Conservation (phyloP, 371 early-diverging fungal genomes). For the Nematocida parisii region DNA sequence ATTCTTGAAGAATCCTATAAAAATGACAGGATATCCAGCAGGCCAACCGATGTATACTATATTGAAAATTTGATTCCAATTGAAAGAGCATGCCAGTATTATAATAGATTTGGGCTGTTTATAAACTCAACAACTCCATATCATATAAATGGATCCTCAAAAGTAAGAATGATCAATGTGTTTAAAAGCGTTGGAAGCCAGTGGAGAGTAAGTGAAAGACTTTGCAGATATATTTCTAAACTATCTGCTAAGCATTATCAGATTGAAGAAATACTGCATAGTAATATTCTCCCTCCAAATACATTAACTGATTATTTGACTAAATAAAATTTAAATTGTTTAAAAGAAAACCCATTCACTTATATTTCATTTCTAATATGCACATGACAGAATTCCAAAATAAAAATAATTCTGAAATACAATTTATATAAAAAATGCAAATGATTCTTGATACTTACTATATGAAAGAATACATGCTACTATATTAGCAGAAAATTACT, state of each 20-base stretch:
- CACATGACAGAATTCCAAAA: neutral
- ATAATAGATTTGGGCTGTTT: constrained; percentile 40
- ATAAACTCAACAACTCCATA: constrained; percentile 47
- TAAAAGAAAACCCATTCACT: neutral
- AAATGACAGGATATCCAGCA: constrained; percentile 10
- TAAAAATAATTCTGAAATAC: neutral
- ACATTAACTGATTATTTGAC: neutral
- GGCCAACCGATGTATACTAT: constrained; percentile 36
- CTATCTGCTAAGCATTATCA: constrained; percentile 20
- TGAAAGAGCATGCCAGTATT: constrained; percentile 45
- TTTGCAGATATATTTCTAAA: constrained; percentile 27
- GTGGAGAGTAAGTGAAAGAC: constrained; percentile 44
- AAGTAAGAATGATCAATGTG: constrained; percentile 20
- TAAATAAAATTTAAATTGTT: neutral
- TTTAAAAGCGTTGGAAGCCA: constrained; percentile 10
- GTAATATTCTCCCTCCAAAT: neutral
- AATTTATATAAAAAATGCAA: neutral
- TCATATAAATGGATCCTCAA: neutral
- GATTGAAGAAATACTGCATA: constrained; percentile 27
- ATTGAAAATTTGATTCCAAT: constrained; percentile 22
- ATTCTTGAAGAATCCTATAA: constrained; percentile 35
- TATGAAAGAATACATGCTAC: too few species aligned
- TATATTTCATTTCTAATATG: neutral
- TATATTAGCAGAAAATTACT: too few species aligned
- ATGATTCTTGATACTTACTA: too few species aligned